Percentiles rank a stretch among this genome's conserved stretches.
Conservation (phyloP, 2,329 filamentous ascomycete genomes). For the Neurospora crassa region DNA sequence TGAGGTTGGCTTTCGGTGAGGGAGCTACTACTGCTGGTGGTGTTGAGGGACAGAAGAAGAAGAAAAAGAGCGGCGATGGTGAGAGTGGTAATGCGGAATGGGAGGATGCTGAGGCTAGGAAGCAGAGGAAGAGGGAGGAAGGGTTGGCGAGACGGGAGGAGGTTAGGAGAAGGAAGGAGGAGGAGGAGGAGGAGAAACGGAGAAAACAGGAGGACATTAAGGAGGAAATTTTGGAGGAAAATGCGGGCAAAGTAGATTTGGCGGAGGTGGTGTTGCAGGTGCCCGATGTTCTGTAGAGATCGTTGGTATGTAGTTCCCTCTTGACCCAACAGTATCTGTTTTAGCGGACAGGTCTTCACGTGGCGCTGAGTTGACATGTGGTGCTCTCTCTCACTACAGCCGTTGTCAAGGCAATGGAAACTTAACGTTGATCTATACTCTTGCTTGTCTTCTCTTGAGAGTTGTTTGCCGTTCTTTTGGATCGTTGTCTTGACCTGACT, state of each 20-base stretch:
- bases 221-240: neutral
- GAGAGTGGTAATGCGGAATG: constrained; percentile 25
- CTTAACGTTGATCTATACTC: neutral
- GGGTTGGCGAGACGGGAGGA: constrained; percentile 44
- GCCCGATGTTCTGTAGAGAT: neutral
- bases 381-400: neutral
- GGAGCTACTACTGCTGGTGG: constrained; percentile 7
- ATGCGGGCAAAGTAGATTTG: neutral
- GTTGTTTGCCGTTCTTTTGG: neutral
- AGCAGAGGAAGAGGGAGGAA: constrained; percentile 47
- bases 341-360: neutral
- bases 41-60: constrained; percentile 14
- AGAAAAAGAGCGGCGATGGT: constrained; percentile 16
- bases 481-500: neutral
- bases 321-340: no score
- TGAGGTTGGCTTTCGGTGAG: constrained; percentile 27
- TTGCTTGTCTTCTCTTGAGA: neutral
- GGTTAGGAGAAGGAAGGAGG: constrained; percentile 31
- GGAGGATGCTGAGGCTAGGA: constrained; percentile 44
- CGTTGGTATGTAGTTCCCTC: no score
- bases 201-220: neutral
- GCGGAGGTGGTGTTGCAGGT: neutral
- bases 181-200: constrained; percentile 16
- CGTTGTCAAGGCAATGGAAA: neutral
- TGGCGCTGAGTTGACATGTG: neutral